Percentiles rank a stretch among this genome's conserved stretches.
Conservation (phyloP, 805 yeast species). For the Yarrowia alimentaria region DNA sequence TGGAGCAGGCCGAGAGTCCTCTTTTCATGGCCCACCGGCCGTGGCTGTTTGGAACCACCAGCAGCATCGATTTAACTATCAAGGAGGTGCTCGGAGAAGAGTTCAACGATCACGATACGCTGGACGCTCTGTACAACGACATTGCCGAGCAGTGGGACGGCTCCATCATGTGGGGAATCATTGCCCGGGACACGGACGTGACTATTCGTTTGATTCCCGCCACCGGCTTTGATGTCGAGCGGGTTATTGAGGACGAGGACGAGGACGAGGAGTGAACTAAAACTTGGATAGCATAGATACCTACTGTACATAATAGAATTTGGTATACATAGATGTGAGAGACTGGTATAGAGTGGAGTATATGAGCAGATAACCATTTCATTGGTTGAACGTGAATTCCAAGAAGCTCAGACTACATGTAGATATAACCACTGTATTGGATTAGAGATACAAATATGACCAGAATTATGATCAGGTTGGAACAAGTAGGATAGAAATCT, state of each 20-base stretch:
- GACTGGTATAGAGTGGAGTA: too few relatives aligned
- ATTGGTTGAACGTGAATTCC: too few relatives aligned
- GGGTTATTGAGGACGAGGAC: neutral
- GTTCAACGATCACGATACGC: neutral
- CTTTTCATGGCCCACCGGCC: slow-evolving; percentile 7
- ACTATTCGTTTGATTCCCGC: slow-evolving; percentile 18
- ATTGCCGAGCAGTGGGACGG: slow-evolving; percentile 19
- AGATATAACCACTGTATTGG: too few relatives aligned
- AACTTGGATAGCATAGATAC: neutral
- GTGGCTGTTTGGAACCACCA: slow-evolving; percentile 8
- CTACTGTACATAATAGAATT: slow-evolving; percentile 2
- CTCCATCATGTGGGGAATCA: slow-evolving; percentile 4
- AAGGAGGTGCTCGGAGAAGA: slow-evolving; percentile 8
- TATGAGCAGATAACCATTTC: too few relatives aligned
- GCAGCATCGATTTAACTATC: slow-evolving; percentile 9
- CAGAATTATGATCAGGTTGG: too few relatives aligned
- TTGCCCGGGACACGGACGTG: slow-evolving; percentile 8
- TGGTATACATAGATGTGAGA: neutral
- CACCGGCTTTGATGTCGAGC: neutral
- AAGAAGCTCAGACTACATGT: too few relatives aligned
- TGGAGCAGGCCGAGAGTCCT: slow-evolving; percentile 9
- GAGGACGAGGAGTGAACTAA: neutral
- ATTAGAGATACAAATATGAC: too few relatives aligned
- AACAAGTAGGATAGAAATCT: too few relatives aligned
- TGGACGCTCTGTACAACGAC: slow-evolving; percentile 6